Evolutionary conservation across 495 filamentous ascomycete species (phyloP), one percentile per base, ranked within the genome.

Genomic region (Aspergillus hancockii): DNA sequence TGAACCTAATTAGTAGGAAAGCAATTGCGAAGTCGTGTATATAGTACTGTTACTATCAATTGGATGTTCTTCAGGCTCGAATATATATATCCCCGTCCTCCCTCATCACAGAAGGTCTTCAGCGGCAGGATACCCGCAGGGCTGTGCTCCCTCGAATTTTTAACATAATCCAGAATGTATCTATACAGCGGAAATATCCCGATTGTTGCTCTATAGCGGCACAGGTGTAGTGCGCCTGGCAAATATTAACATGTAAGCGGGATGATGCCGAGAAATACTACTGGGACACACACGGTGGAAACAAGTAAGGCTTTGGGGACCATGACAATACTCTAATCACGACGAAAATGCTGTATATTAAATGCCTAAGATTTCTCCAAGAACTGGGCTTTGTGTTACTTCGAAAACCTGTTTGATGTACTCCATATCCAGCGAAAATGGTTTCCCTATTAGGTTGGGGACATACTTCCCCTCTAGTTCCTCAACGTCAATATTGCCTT

Each of bases 401-500:
- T 82, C 79, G 71, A 91, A 93, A 21, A 93, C 92, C 66, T 96
- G 90, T 79, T 92, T 89, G 73, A 96, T 93, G 74, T 95, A 96
- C 70, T 91, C 89, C 76, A 90, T 90, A 25, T 89, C 90, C 38
- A 95, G 73, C 63, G 90, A 86, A 71, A 76, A 76, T 9, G 72
- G 69, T 23, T 54, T 58, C n/a, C 60, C 74, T 28, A 66, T 73
- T 4, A 78, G 49, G 49, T 78, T 78, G 0, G 75, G 72, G n/a
- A 78, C 67, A 32, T 64, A 78, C 23, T 49, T 53, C 16, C 65
- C 62, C 30, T 59, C 59, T 32, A 67, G 49, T 32, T 55, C 59
- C 36, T 56, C 57, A 25, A 63, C 32, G 32, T 67, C 55, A 18
- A 67, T 46, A 3, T 67, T 69, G 2, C 67, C 73, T 16, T 69